These are phyloP conservation scores for Saccharum spontaneum DNA, from an alignment of 176 grass and related monocot genomes.

Conservation along the genomic window DNA sequence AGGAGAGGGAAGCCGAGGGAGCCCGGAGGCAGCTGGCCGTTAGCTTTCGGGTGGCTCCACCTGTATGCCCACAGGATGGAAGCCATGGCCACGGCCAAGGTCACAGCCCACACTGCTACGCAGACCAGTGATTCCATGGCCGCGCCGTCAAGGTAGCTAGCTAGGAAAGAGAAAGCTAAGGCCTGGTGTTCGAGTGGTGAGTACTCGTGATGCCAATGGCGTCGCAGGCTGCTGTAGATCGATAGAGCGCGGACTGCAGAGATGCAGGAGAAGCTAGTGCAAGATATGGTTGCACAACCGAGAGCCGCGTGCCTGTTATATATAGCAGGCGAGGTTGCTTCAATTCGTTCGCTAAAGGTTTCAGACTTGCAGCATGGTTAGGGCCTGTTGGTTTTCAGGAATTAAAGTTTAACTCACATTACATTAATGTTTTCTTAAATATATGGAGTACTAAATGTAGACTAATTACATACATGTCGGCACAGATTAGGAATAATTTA, in stretches of 20 bases:
- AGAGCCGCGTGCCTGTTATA: constrained; percentile 29
- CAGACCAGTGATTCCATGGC: constrained; percentile 31
- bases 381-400: no score
- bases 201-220: constrained; percentile 5
- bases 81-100: constrained; percentile 28
- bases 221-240: neutral
- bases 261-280: constrained; percentile 38
- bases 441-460: no score
- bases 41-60: constrained; percentile 57
- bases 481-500: no score
- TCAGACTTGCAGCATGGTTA: neutral
- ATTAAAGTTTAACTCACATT: no score
- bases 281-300: constrained; percentile 41
- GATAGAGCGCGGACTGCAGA: neutral
- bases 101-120: constrained; percentile 25
- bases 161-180: neutral
- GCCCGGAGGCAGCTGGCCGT: constrained; percentile 59
- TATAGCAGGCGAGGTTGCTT: constrained; percentile 32
- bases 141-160: neutral
- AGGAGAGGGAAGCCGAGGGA: constrained; percentile 65
- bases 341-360: neutral
- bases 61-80: constrained; percentile 40
- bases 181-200: neutral
- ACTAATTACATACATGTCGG: no score
- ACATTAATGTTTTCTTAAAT: no score